phyloP scores from a whole-genome alignment of 2,329 filamentous ascomycete genomes.

The Fusarium bulbicola region DNA sequence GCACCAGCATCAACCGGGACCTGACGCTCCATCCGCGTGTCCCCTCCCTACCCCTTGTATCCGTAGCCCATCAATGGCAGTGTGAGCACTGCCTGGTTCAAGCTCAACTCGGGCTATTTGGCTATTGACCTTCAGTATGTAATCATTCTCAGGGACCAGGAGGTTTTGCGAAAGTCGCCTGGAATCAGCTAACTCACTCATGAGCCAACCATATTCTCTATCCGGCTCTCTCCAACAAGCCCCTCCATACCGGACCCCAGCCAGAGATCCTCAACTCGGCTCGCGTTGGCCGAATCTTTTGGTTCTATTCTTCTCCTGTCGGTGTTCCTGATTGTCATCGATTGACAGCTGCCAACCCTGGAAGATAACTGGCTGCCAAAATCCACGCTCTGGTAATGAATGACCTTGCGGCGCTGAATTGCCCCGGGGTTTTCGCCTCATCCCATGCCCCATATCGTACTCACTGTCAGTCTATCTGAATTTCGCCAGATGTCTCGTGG shows the following conservation, averaged over 20 bases:
- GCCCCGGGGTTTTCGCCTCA: slow-evolving; percentile 19
- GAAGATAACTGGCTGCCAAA: slow-evolving; percentile 18
- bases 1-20: slow-evolving; percentile 18
- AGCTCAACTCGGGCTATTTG: neutral
- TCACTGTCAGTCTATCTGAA: slow-evolving; percentile 28
- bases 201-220: slow-evolving; percentile 22
- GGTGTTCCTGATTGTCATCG: slow-evolving; percentile 13
- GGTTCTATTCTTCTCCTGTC: slow-evolving; percentile 1
- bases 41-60: slow-evolving; percentile 2
- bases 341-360: neutral
- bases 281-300: slow-evolving; percentile 19
- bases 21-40: slow-evolving; percentile 19
- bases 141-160: slow-evolving; percentile 15
- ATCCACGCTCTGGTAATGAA: slow-evolving; percentile 3
- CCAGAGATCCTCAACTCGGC: slow-evolving; percentile 10
- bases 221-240: slow-evolving; percentile 4
- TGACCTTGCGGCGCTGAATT: slow-evolving; percentile 19
- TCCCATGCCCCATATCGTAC: slow-evolving; percentile 17
- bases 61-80: neutral
- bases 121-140: neutral
- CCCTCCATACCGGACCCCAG: slow-evolving; percentile 17
- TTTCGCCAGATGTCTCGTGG: slow-evolving; percentile 10
- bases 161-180: slow-evolving; percentile 12
- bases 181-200: slow-evolving; percentile 1
- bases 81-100: slow-evolving; percentile 7